A percentile compares a stretch with the other conserved stretches of the same genome.
These are phyloP conservation scores for Candida neerlandica DNA, from an alignment of 1,139 yeast genomes.

Conservation along the genomic window DNA sequence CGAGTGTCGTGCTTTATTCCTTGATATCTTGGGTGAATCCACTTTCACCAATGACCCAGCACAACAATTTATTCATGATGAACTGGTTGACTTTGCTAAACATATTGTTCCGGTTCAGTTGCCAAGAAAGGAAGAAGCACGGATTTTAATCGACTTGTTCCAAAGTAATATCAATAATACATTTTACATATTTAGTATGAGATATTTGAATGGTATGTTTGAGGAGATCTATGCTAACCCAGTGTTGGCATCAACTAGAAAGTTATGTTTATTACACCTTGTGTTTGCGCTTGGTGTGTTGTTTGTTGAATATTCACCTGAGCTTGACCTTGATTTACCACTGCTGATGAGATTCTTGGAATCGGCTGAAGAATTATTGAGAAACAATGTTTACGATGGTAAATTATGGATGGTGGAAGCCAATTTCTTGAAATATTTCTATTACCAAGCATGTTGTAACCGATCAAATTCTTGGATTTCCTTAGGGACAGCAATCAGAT, in stretches of 20 bases:
- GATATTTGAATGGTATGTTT: constrained; percentile 23
- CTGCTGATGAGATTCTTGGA: constrained; percentile 29
- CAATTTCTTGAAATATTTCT: constrained; percentile 36
- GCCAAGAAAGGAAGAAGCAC: constrained; percentile 25
- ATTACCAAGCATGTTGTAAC: constrained; percentile 37
- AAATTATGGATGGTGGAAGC: constrained; percentile 46
- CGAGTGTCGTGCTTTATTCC: constrained; percentile 25
- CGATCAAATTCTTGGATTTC: constrained; percentile 44
- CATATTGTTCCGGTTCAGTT: constrained; percentile 26
- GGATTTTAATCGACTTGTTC: constrained; percentile 30
- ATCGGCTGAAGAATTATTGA: constrained; percentile 30
- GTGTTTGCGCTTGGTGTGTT: constrained; percentile 44
- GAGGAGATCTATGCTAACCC: constrained; percentile 27
- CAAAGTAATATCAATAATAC: constrained; percentile 36
- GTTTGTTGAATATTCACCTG: constrained; percentile 21
- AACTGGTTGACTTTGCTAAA: constrained; percentile 23
- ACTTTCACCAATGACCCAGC: constrained; percentile 37
- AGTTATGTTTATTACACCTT: constrained; percentile 29
- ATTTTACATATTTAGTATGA: constrained; percentile 37
- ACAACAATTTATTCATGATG: constrained; percentile 33
- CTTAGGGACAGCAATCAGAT: constrained; percentile 48
- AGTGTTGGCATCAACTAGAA: constrained; percentile 12
- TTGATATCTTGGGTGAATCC: constrained; percentile 16
- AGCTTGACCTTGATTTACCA: constrained; percentile 19
- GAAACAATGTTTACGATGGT: constrained; percentile 36